Evolutionary conservation across 164 flowering plant genomes (phyloP).

Genomic region (Vitis labrusca): DNA sequence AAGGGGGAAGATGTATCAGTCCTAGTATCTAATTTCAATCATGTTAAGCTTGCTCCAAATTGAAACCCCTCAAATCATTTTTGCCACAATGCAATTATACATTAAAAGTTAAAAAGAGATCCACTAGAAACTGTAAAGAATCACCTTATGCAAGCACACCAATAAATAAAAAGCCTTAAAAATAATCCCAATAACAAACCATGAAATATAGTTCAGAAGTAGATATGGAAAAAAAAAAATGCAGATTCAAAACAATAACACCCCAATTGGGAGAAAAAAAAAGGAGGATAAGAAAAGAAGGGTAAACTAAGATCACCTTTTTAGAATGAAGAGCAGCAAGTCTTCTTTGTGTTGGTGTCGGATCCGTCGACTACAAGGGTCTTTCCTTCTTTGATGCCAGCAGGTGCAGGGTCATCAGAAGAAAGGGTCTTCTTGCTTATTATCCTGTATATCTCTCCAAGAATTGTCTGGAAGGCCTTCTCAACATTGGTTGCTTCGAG

Average conservation of each 20-base stretch:
- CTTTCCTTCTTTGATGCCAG: constrained; percentile 44
- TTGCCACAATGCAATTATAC: not conserved
- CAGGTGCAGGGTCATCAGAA: constrained; percentile 33
- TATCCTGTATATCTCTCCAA: constrained; percentile 56
- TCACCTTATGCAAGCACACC: not conserved
- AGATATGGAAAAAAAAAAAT: not conserved
- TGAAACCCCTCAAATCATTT: not conserved
- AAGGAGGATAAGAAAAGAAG: not conserved
- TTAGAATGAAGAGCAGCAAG: constrained; percentile 51
- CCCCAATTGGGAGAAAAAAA: not conserved
- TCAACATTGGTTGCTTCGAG: constrained; percentile 77
- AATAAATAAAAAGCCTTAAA: not conserved
- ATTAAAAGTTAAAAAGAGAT: not conserved
- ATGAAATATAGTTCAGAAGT: not conserved
- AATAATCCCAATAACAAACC: not conserved
- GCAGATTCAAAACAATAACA: not conserved
- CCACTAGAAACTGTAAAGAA: constrained; percentile 1
- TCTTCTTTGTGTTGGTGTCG: constrained; percentile 36
- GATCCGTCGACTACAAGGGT: constrained; percentile 38
- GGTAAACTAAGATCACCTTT: not conserved
- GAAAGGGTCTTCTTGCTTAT: constrained; percentile 54
- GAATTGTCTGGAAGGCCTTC: constrained; percentile 63
- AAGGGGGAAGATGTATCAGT: too few relatives aligned
- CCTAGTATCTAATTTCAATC: too few relatives aligned
- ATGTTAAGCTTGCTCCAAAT: not conserved